These are phyloP conservation scores for Dactylonectria macrodidyma DNA, from an alignment of 2,329 filamentous ascomycete species.

Conservation along the genomic window DNA sequence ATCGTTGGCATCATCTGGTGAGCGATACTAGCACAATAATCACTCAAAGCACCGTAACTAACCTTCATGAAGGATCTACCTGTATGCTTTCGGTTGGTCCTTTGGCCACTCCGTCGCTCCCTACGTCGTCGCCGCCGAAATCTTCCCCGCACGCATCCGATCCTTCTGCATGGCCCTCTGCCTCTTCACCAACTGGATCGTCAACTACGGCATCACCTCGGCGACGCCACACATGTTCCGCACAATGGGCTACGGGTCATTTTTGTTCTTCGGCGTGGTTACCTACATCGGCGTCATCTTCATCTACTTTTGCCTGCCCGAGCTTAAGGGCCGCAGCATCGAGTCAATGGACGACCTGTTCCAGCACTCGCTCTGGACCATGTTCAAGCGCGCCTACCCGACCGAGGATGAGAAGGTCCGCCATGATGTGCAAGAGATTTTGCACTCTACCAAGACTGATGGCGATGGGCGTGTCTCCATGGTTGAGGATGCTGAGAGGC, in stretches of 20 bases:
- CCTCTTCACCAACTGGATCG: conserved; percentile 39
- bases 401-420: conserved; percentile 28
- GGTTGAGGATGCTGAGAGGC: conserved; percentile 12
- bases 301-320: conserved; percentile 26
- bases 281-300: conserved; percentile 22
- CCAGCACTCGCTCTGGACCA: conserved; percentile 27
- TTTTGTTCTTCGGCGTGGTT: conserved; percentile 38
- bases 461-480: neutral
- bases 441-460: conserved; percentile 15
- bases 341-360: conserved; percentile 28
- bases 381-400: conserved; percentile 28
- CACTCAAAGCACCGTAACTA: neutral
- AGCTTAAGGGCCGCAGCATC: conserved; percentile 26
- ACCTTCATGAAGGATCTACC: conserved; percentile 37
- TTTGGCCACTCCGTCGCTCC: conserved; percentile 39
- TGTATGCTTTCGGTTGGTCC: conserved; percentile 40
- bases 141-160: conserved; percentile 43
- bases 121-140: conserved; percentile 41
- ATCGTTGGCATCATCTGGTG: conserved; percentile 20
- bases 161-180: conserved; percentile 38
- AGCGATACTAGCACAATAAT: neutral
- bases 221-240: conserved; percentile 41
- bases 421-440: conserved; percentile 19
- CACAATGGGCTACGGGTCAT: conserved; percentile 33
- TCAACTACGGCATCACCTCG: conserved; percentile 37